Evolutionary conservation across 2,329 filamentous ascomycete genomes (phyloP).

Genomic region (Clonostachys byssicola): DNA sequence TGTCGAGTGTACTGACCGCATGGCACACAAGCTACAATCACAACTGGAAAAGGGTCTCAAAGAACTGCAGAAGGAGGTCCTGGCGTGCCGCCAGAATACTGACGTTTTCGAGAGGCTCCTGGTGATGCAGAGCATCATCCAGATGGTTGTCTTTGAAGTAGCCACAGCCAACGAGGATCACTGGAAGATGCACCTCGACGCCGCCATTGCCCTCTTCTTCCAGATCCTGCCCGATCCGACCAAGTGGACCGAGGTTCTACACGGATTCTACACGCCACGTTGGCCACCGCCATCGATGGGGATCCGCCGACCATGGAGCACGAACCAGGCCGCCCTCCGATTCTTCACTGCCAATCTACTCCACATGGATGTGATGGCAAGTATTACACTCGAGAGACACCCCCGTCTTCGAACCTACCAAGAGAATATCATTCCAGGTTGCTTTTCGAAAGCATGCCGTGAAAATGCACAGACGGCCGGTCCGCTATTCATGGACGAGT

Average conservation of each 20-base stretch:
- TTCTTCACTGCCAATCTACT: slow-evolving; percentile 43
- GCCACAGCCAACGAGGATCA: slow-evolving; percentile 37
- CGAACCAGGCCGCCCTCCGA: slow-evolving; percentile 38
- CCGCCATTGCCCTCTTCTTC: slow-evolving; percentile 42
- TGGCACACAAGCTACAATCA: slow-evolving; percentile 32
- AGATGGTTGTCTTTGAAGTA: slow-evolving; percentile 50
- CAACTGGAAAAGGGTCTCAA: slow-evolving; percentile 39
- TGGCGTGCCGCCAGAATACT: slow-evolving; percentile 15
- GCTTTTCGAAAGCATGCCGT: slow-evolving; percentile 5
- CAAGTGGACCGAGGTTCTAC: slow-evolving; percentile 28
- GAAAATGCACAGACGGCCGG: slow-evolving; percentile 12
- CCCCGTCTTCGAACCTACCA: slow-evolving; percentile 39
- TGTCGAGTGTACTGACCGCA: slow-evolving; percentile 16
- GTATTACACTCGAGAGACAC: slow-evolving; percentile 34
- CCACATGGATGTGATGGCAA: slow-evolving; percentile 45
- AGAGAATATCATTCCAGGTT: slow-evolving; percentile 26
- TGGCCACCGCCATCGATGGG: slow-evolving; percentile 27
- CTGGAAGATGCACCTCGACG: slow-evolving; percentile 45
- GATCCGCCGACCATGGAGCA: slow-evolving; percentile 31
- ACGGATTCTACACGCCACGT: slow-evolving; percentile 17
- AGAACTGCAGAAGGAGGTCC: slow-evolving; percentile 37
- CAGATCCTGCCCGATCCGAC: slow-evolving; percentile 33
- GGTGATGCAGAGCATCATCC: slow-evolving; percentile 45
- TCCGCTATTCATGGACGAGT: slow-evolving; percentile 39
- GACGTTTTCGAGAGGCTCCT: slow-evolving; percentile 25